A percentile compares a stretch with the other conserved stretches of the same genome.
Conservation (phyloP, 257 asterid genomes). For the Forsythia suspensa region DNA sequence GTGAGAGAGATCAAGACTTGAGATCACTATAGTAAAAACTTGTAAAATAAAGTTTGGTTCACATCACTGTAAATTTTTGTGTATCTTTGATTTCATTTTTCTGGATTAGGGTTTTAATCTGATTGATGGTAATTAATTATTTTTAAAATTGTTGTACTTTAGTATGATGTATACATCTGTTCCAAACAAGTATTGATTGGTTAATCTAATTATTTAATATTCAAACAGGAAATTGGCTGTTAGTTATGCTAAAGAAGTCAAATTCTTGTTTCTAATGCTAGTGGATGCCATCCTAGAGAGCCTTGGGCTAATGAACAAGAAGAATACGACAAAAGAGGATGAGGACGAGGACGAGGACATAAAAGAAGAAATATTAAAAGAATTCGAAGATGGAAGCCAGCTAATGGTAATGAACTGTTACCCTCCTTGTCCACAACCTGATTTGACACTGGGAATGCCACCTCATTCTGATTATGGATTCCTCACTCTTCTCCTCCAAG, state of each 20-base stretch:
- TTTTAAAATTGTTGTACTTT: not conserved
- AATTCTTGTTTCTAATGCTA: slow-evolving; percentile 46
- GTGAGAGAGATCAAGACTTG: too few relatives aligned
- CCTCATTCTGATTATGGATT: slow-evolving; percentile 92
- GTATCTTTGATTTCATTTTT: not conserved
- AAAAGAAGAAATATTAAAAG: slow-evolving; percentile 29
- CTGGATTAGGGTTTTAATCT: not conserved
- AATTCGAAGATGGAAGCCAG: slow-evolving; percentile 83
- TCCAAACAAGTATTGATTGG: not conserved
- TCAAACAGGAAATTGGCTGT: slow-evolving; percentile 53
- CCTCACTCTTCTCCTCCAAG: slow-evolving; percentile 83
- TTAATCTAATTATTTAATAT: not conserved
- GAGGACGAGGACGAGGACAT: slow-evolving; percentile 18
- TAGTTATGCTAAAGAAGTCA: slow-evolving; percentile 58
- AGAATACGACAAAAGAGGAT: slow-evolving; percentile 27
- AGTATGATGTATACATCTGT: not conserved
- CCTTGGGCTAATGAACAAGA: slow-evolving; percentile 46
- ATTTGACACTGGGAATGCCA: slow-evolving; percentile 85
- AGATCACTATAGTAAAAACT: too few relatives aligned
- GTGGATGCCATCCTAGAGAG: slow-evolving; percentile 77
- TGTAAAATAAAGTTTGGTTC: too few relatives aligned
- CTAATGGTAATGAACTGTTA: slow-evolving; percentile 75
- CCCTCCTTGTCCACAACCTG: slow-evolving; percentile 92
- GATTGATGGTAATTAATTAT: too few relatives aligned
- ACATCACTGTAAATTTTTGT: too few relatives aligned